These are phyloP conservation scores for Aquilaria agallochum DNA, from an alignment of 441 rosid genomes.

Conservation along the genomic window DNA sequence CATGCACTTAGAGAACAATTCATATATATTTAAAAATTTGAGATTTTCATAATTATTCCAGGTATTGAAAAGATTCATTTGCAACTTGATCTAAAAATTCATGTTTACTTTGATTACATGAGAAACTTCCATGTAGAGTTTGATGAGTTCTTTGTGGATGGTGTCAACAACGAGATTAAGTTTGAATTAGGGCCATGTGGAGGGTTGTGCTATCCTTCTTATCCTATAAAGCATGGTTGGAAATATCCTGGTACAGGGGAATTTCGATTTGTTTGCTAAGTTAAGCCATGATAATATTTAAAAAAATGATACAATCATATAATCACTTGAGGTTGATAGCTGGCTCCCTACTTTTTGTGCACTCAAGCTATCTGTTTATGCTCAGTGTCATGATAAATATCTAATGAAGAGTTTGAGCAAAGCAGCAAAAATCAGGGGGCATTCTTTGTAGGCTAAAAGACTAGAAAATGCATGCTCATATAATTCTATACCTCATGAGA, in stretches of 20 bases:
- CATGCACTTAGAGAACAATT: neutral
- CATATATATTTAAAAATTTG: no score
- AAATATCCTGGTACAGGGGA: constrained; percentile 75
- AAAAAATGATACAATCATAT: neutral
- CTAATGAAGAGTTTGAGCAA: constrained; percentile 13
- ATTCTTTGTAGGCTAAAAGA: constrained; percentile 60
- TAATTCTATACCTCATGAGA: constrained; percentile 63
- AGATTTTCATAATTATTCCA: no score
- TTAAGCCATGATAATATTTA: neutral
- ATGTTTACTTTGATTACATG: no score
- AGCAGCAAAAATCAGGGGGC: constrained; percentile 66
- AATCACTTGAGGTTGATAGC: neutral
- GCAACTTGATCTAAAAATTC: no score
- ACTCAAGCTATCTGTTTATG: constrained; percentile 27
- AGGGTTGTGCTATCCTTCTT: constrained; percentile 67
- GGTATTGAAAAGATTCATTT: constrained; percentile 7
- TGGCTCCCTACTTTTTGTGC: constrained; percentile 2
- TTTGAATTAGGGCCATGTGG: constrained; percentile 82
- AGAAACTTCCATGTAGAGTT: no score
- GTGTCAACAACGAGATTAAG: constrained; percentile 50
- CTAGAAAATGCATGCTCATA: constrained; percentile 63
- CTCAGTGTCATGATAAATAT: constrained; percentile 16
- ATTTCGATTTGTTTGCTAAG: constrained; percentile 19
- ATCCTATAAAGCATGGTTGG: constrained; percentile 69
- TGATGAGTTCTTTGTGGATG: no score